Percentiles rank a stretch among this genome's conserved stretches.
Evolutionary conservation across 305 asterid genomes (phyloP).

Genomic region (Fraxinus greggii): DNA sequence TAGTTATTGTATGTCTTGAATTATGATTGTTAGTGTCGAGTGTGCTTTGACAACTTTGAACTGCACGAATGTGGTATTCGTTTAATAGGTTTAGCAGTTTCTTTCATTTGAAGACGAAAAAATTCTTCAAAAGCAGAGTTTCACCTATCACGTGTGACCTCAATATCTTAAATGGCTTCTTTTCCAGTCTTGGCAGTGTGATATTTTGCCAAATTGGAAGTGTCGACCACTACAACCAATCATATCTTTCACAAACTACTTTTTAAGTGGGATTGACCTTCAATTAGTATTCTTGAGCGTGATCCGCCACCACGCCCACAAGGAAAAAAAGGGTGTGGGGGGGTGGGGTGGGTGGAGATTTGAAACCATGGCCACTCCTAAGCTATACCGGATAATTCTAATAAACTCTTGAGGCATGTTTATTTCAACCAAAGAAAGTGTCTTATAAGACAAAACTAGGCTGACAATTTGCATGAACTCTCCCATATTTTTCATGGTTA

Average conservation of each 20-base stretch:
- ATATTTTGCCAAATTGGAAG: background rate
- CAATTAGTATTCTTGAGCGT: background rate
- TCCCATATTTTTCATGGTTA: background rate
- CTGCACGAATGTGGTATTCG: background rate
- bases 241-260: slow-evolving; percentile 7
- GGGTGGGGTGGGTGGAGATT: too few species aligned
- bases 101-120: background rate
- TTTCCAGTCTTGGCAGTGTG: background rate
- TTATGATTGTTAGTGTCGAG: background rate
- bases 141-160: background rate
- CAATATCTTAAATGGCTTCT: background rate
- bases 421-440: background rate
- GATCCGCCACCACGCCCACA: background rate
- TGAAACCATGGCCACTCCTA: background rate
- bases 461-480: background rate
- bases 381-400: background rate
- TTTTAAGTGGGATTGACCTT: background rate
- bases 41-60: background rate
- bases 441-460: background rate
- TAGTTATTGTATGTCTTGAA: too few species aligned
- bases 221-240: background rate
- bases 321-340: background rate
- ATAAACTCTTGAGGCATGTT: background rate
- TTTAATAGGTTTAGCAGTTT: background rate
- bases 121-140: background rate